Base-by-base conservation (phyloP, 805 yeast species). In the Barnettozyma sucrosica region DNA sequence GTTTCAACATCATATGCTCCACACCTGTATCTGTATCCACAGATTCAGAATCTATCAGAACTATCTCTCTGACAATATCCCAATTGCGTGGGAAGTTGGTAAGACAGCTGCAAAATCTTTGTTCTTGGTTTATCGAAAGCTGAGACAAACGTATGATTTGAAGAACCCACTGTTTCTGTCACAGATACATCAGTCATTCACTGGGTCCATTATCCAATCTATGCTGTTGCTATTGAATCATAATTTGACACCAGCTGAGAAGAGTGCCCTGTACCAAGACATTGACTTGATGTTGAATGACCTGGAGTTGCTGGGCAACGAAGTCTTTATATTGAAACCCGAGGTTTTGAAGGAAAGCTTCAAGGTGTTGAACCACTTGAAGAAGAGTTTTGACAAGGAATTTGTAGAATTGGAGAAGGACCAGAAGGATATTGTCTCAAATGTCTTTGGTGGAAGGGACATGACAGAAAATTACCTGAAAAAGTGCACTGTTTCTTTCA, bases 181-280 rank as follows among this genome's bases (percentile, higher is more conserved):
- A 16, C 66, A 62, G 47, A 63, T 65, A 14, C 65, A 65, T 44
- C 69, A 66, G 43, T 33, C 62, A 0, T 66, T 64, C 50, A 58
- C 67, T 8, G 66, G 67, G 3, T 55, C 66, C 2, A 59, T 65
- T 24, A 56, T 64, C 11, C 69, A 64, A 46, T 58, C 66, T 2
- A 60, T 65, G 59, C 50, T 66, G 51, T 38, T 66, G 4, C 39
- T 64, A 37, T 48, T 64, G 26, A 54, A 55, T 38, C 45, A 47
- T 11, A 51, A 53, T n/a, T 43, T 57, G 36, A 44, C 58, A 2
- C 14, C 45, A 13, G 44, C 37, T 36, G 63, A 60, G 20, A 53
- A 54, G 38, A 49, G 53, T 30, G 52, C 56, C 1, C 25, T 61
- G 28, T 55, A 56, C 44, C 48, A 46, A n/a, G 65, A 62, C 41